Base-by-base conservation (phyloP, 140 eudicot genomes). In the Senecio squalidus region DNA sequence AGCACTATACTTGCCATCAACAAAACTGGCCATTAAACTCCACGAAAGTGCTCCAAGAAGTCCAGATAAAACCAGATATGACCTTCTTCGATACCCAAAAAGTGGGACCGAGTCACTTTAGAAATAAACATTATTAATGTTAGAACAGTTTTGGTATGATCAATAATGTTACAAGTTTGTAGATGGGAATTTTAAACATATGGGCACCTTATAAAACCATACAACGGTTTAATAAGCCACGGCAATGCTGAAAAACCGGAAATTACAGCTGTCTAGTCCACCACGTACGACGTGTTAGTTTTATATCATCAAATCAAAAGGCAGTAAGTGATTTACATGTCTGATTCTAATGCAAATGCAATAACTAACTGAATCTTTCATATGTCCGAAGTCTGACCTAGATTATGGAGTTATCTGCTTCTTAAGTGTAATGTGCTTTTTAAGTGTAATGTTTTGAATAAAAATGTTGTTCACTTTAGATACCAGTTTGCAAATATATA, bases 51-150 rank as follows among this genome's bases (percentile, higher is more conserved):
- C 98, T 69, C 98, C 98, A 57, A 91, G 74, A 53, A 91, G 91
- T 69, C 98, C 98, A 15, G 98, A 91, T 26, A 91, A 60, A 38
- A 91, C 82, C 74, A 91, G 74, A 74, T 91, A 91, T 27, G 98
- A 91, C 69, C 98, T 76, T 73, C 98, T 84, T 67, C 98, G 94
- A 59, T 91, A 91, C 75, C 98, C 98, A 78, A 91, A 91, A 38
- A 91, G 98, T 27, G 98, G 98, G 73, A 91, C 68, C 8, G 96
- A 81, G 63, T 91, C 98, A 59, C 98, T 91, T 67, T 73, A 71
- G 51, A 39, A 38, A 43, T 22, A 53, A 64, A 27, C 16, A 7
- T 11, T 27, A 25, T 51, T 48, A 4, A 40, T 41, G 26, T 48
- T 51, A 64, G 51, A 40, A 62, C 51, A 40, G 18, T 27, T 59